Percentiles rank a stretch among this genome's conserved stretches.
Evolutionary conservation across 192 early-diverging fungal species (phyloP).

Genomic region (Linnemannia zychae): DNA sequence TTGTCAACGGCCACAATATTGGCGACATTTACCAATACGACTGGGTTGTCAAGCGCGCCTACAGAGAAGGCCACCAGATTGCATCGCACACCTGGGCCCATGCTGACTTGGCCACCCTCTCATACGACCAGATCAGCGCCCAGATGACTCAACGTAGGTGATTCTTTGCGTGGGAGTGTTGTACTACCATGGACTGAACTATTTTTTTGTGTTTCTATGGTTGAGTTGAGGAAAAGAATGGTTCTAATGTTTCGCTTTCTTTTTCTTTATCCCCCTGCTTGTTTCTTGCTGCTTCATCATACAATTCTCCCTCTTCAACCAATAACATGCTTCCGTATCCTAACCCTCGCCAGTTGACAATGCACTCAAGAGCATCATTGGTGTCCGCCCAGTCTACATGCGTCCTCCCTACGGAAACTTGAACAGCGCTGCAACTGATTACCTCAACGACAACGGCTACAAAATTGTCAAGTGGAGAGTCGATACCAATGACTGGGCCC

Average conservation of each 20-base stretch:
- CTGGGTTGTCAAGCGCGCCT: conserved; percentile 49
- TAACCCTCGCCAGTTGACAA: conserved; percentile 47
- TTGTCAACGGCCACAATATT: conserved; percentile 43
- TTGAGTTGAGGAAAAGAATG: too few species aligned
- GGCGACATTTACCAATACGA: conserved; percentile 22
- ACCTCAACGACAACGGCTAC: conserved; percentile 29
- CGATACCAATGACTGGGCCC: conserved; percentile 45
- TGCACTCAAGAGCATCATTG: conserved; percentile 60
- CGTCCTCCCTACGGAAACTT: conserved; percentile 67
- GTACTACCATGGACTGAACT: too few species aligned
- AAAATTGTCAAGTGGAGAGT: conserved; percentile 32
- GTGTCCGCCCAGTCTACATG: conserved; percentile 66
- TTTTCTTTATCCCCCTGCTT: not conserved
- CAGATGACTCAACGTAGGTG: conserved; percentile 36
- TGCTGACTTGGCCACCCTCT: conserved; percentile 51
- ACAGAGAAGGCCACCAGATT: conserved; percentile 69
- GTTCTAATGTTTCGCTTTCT: not conserved
- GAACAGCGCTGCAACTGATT: not conserved
- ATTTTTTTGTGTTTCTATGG: too few species aligned
- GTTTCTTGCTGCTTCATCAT: not conserved
- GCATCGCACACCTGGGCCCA: conserved; percentile 67
- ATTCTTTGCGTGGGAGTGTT: too few species aligned
- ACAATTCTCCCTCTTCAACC: not conserved
- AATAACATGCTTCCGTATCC: not conserved
- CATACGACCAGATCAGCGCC: conserved; percentile 13